Base-by-base conservation (phyloP, 169 alveolate genomes). In the Cyclospora cayetanensis region DNA sequence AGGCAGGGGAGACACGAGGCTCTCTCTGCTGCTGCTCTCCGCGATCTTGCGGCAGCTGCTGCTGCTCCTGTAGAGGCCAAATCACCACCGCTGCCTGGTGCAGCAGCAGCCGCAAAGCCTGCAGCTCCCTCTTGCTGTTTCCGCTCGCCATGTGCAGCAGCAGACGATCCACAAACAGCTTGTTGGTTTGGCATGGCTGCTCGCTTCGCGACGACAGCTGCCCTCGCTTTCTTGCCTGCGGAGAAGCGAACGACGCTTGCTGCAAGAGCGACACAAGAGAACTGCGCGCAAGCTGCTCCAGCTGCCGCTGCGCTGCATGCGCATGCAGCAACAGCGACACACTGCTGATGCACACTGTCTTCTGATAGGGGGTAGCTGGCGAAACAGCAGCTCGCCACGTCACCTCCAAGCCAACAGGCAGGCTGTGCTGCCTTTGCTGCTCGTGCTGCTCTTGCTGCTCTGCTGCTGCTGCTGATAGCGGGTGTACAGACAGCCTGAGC, bases 231-330 rank as follows among this genome's bases (percentile, higher is more conserved):
- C 60, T 50, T 50, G 52, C n/a, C 52, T 50, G 77, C 31, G 34
- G n/a, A 7, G 53, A 29, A 22, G 52, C 77, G 34, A 50, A 5
- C 5, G 60, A 9, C 25, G 1, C 42, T 37, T 37, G 74, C 90
- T 82, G 77, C 77, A 82, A 60, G 60, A 53, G 60, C 90, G 9
- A 77, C 90, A 53, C 60, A 43, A 34, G 39, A 22, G 43, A 41
- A 25, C 77, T 52, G 12, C 77, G 20, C 9, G 90, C 25, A 4
- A 50, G 55, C 77, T 35, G 39, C 90, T 15, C 65, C 77, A 53
- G 74, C 90, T 82, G 90, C 90, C 53, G 90, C 90, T 53, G 41
- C 39, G 63, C 77, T 9, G 90, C 90, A 22, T 35, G 55, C 46
- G 77, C 31, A 41, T 55, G 90, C 90, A 82, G 77, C 90, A 82